Percentiles rank a stretch among this genome's conserved stretches.
Evolutionary conservation across 2,329 filamentous ascomycete genomes (phyloP).

Genomic region (Fusarium temperatum): DNA sequence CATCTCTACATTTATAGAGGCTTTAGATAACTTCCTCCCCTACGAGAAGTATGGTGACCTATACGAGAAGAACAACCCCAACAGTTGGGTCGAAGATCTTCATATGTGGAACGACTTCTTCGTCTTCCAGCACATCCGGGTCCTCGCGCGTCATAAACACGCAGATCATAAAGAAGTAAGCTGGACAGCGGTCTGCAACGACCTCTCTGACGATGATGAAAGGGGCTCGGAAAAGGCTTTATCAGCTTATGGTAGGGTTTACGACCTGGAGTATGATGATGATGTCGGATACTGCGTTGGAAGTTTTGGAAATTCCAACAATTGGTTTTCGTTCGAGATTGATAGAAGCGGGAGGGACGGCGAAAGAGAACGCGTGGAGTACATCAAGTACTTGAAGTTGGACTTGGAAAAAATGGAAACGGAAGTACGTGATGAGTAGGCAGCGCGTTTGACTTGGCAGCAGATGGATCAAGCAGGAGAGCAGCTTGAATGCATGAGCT

Average conservation of each 20-base stretch:
- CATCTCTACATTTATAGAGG: not conserved
- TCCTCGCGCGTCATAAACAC: rapidly evolving
- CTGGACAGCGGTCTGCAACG: not conserved
- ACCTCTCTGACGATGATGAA: rapidly evolving
- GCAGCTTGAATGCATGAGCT: too few relatives aligned
- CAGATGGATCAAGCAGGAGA: not conserved
- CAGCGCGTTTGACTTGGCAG: not conserved
- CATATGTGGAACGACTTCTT: rapidly evolving
- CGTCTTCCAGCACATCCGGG: rapidly evolving
- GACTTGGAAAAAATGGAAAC: not conserved
- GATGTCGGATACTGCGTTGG: not conserved
- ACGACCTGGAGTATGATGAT: not conserved
- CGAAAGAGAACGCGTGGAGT: rapidly evolving
- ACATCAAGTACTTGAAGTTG: rapidly evolving
- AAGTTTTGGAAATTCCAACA: not conserved
- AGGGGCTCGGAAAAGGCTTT: rapidly evolving
- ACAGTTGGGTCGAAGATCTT: rapidly evolving
- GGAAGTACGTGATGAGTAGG: not conserved
- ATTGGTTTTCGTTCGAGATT: rapidly evolving
- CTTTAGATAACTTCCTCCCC: not conserved
- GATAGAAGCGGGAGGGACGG: not conserved
- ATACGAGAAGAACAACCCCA: rapidly evolving
- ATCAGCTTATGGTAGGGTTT: not conserved
- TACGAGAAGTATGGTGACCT: not conserved
- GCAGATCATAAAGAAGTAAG: not conserved